Conservation (phyloP, 1,284 basidiomycete species). For the Cutaneotrichosporon mucoides region DNA sequence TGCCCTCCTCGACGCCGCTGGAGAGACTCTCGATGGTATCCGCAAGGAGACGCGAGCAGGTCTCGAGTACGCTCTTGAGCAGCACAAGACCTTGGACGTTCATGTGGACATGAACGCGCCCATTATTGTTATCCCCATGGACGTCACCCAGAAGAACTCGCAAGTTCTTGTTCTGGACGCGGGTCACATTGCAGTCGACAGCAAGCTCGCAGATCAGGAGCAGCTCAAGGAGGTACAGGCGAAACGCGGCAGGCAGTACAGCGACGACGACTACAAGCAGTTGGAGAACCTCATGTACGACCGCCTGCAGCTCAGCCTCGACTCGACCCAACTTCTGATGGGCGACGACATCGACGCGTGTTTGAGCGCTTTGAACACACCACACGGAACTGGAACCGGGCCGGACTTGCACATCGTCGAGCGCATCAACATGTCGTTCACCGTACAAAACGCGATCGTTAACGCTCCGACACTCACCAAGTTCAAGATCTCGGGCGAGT, state of each 20-base stretch:
- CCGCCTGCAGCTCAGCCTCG: constrained; percentile 75
- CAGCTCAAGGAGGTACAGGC: constrained; percentile 73
- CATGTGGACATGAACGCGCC: constrained; percentile 96
- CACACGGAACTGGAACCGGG: constrained; percentile 27
- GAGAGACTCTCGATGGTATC: constrained; percentile 89
- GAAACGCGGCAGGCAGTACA: constrained; percentile 83
- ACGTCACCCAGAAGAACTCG: constrained; percentile 71
- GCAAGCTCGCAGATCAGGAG: constrained; percentile 80
- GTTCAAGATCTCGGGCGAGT: constrained; percentile 86
- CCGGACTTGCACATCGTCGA: constrained; percentile 84
- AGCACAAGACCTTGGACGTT: constrained; percentile 74
- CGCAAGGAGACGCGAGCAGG: constrained; percentile 93
- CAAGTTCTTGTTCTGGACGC: constrained; percentile 92
- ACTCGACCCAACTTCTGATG: constrained; percentile 91
- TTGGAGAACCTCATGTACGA: constrained; percentile 98
- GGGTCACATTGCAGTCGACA: constrained; percentile 91
- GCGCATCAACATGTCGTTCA: constrained; percentile 85
- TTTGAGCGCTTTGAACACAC: constrained; percentile 65
- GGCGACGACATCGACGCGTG: constrained; percentile 81
- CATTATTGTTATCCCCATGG: constrained; percentile 94
- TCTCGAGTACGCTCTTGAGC: constrained; percentile 78
- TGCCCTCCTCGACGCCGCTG: constrained; percentile 81
- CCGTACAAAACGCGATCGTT: constrained; percentile 91
- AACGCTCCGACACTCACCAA: constrained; percentile 77
- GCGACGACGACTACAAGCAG: constrained; percentile 79